Evolutionary conservation across 2,329 filamentous ascomycete genomes (phyloP).

Genomic region (Fusarium sororula): DNA sequence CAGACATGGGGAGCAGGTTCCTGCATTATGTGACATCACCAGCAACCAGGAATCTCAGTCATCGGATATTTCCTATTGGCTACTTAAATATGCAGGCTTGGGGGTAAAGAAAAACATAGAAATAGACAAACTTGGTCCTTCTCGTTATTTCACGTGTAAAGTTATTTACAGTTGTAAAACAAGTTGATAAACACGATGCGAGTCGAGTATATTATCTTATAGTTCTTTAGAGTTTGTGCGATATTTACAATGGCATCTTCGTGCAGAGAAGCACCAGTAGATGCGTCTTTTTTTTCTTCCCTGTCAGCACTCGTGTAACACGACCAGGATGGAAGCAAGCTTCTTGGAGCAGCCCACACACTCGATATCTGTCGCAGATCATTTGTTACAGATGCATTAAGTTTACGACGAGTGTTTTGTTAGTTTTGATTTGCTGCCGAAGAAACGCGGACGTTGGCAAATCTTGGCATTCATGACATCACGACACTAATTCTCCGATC

Average conservation of each 20-base stretch:
- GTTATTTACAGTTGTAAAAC: neutral
- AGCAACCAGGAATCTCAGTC: constrained; percentile 2
- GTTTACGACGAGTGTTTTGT: neutral
- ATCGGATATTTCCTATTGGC: constrained; percentile 21
- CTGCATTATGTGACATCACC: constrained; percentile 36
- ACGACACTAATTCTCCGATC: constrained; percentile 4
- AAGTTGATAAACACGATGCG: neutral
- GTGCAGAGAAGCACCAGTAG: neutral
- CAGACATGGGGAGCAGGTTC: constrained; percentile 25
- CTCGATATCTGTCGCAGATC: neutral
- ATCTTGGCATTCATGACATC: constrained; percentile 28
- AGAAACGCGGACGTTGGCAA: neutral
- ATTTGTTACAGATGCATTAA: constrained; percentile 14
- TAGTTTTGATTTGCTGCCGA: neutral
- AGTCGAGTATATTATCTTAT: neutral
- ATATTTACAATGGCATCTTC: neutral
- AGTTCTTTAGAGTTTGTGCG: neutral
- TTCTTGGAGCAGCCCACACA: constrained; percentile 16
- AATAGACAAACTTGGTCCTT: neutral
- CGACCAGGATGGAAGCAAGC: constrained; percentile 18
- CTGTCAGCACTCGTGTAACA: neutral
- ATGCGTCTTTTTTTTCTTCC: neutral
- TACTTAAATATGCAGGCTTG: neutral
- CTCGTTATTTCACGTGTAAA: neutral
- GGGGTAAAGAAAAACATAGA: neutral